Evolutionary conservation across 306 rosid species (phyloP), one percentile per base, ranked within the genome.

Genomic region (Quercus rubra): DNA sequence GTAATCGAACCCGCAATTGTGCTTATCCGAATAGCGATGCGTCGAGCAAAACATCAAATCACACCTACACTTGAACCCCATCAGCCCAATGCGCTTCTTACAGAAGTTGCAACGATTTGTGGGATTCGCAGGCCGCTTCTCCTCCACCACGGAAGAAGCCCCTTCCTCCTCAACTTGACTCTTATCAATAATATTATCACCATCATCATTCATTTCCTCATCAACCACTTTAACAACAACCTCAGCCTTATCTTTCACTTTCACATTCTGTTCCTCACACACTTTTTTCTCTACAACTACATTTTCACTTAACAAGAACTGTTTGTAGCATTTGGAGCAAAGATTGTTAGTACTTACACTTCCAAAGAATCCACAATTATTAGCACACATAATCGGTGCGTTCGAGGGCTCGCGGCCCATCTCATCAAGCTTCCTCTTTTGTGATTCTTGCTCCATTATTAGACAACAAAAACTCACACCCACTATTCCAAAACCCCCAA

Each of bases 391-490:
- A 78, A 58, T 71, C 13, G 77, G 76, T 2, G 71, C 31, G 30
- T 58, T 57, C 4, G 76, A 78, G 70, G 81, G 10, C 71, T 78
- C 81, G 11, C 6, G 51, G 52, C 76, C 51, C 52, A 55, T 71
- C 76, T 78, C 81, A 71, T 70, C 81, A 70, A 78, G 76, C 81
- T 78, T 78, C 56, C 76, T 71, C 69, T 78, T 78, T 55, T 78
- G 81, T 43, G 81, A 78, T 57, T 78, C 81, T 78, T 70, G 81
- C 33, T 78, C 81, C 81, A 78, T 78, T 55, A 27, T 70, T 25
- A 12, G 12, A 20, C 70, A 8, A 35, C 70, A 78, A 57, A 20
- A 15, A 41, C 23, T 33, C 58, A 57, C 52, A 54, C 52, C 27
- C 55, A 54, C 3, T 67, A 19, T 67, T 67, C 13, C 49, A 20